These are phyloP conservation scores for Fremontodendron californicum DNA, from an alignment of 345 rosid genomes.

Conservation along the genomic window DNA sequence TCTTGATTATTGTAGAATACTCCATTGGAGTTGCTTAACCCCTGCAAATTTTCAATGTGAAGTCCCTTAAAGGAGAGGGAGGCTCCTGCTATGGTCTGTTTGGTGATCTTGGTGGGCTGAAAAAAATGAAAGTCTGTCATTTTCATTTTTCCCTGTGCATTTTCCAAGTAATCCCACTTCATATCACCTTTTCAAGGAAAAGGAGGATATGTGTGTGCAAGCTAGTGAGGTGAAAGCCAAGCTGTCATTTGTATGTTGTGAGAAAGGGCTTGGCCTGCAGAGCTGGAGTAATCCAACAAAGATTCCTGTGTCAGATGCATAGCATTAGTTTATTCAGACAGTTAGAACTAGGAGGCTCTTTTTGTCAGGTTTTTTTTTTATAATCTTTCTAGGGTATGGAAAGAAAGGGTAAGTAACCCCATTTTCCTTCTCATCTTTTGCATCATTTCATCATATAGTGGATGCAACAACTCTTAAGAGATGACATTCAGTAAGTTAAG, in stretches of 20 bases:
- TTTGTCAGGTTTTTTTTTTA: slow-evolving; percentile 17
- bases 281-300: slow-evolving; percentile 50
- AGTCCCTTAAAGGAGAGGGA: slow-evolving; percentile 36
- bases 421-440: slow-evolving; percentile 19
- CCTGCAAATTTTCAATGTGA: slow-evolving; percentile 8
- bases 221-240: slow-evolving; percentile 22
- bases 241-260: slow-evolving; percentile 36
- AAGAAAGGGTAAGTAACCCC: slow-evolving; percentile 44
- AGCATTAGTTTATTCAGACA: slow-evolving; percentile 26
- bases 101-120: slow-evolving; percentile 25
- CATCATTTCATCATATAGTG: slow-evolving; percentile 32
- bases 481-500: too few species aligned
- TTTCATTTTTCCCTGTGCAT: slow-evolving; percentile 15
- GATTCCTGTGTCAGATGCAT: slow-evolving; percentile 56
- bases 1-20: slow-evolving; percentile 21
- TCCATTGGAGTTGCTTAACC: slow-evolving; percentile 16
- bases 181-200: slow-evolving; percentile 31
- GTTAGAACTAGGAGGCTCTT: slow-evolving; percentile 26
- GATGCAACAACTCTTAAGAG: too few species aligned
- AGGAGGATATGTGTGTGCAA: slow-evolving; percentile 38
- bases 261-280: slow-evolving; percentile 33
- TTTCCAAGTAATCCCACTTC: slow-evolving; percentile 30
- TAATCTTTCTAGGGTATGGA: slow-evolving; percentile 22
- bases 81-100: slow-evolving; percentile 26
- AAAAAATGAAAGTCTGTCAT: slow-evolving; percentile 15